Base-by-base conservation (phyloP, 2,329 filamentous ascomycete species). In the Botrytis squamosa region DNA sequence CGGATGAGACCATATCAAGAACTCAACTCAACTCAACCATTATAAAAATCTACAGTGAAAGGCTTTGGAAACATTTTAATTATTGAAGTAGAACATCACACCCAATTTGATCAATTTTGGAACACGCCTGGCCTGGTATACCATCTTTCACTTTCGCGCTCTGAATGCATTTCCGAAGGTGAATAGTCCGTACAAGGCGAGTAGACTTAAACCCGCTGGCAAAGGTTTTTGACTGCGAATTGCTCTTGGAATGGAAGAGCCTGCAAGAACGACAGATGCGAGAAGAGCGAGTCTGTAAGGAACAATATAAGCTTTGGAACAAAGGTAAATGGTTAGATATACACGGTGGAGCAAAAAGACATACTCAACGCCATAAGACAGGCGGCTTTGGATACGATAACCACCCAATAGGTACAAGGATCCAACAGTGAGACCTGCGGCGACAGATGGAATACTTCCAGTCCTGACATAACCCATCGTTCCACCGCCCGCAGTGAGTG, bases 381-480 rank as follows among this genome's bases (percentile, higher is more conserved):
- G 88, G 75, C 88, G 86, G 79, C 90, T 91, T 79, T 92, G 90
- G 76, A 97, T 90, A 74, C 95, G 92, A 80, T 93, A 91, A 77
- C 92, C 95, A 76, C 94, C 93, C 62, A 97, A 85, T 38, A 90
- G 90, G 83, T 99, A 80, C 79, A 93, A 84, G 25, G 86, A 84
- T 64, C 96, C 96, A 77, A 99, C 94, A 49, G 91, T 91, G 77
- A 93, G 86, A 70, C 96, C 96, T 22, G 96, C 96, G 20, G 89
- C 90, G 78, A 98, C 87, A 20, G 94, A 97, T 55, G 95, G 95
- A 68, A 97, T 82, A 38, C 95, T 98, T 74, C 93, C 89, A 0
- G 95, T 96, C 82, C 91, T 91, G 63, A 91, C 86, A 84, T 94
- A 99, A 81, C 96, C 96, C 81, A 93, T 92, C 75, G 93, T 91